Evolutionary conservation across 83 land plant species (phyloP), one percentile per base, ranked within the genome.

Genomic region (Isoetes engelmannii): DNA sequence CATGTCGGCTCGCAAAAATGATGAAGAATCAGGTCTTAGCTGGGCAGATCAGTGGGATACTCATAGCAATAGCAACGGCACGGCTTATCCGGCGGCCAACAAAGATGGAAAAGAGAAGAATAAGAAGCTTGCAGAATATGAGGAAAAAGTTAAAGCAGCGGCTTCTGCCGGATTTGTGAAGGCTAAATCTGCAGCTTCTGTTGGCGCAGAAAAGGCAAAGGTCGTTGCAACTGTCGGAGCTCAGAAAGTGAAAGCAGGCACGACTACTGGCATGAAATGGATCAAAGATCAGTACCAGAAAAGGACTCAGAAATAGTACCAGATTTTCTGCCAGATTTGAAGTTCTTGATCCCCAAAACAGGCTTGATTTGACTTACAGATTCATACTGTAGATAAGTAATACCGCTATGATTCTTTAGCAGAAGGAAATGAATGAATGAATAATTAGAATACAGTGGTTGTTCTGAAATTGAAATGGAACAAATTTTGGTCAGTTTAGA

Each of bases 261-360:
- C 83, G 7, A 69, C 67, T 10, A 54, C 41, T 0, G 85, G 82
- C 10, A 74, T 79, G 61, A 78, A 79, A 59, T 84, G 83, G 87
- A 18, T 84, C 47, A 84, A 82, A 56, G 68, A 59, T 19, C 80
- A 82, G 73, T 79, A 76, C 73, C 82, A 72, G 69, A 84, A 84
- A 54, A 73, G 77, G 28, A 70, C 47, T 28, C 37, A 28, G 37
- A 28, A 28, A 28, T 28, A 28, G 37, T 28, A 28, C 37, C 37
- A 28, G 37, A 28, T 28, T 28, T 28, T 28, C 37, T 28, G 37
- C 37, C 37, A 28, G 37, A 28, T 28, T 28, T 28, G 37, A 28
- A 28, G 37, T 0, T 28, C 37, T 28, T 28, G 37, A 28, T 28
- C 37, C 37, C 37, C 37, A 28, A 28, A 28, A 28, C 37, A 28